These are phyloP conservation scores for Margaritispora aquatica DNA, from an alignment of 495 filamentous ascomycete species.

Conservation along the genomic window DNA sequence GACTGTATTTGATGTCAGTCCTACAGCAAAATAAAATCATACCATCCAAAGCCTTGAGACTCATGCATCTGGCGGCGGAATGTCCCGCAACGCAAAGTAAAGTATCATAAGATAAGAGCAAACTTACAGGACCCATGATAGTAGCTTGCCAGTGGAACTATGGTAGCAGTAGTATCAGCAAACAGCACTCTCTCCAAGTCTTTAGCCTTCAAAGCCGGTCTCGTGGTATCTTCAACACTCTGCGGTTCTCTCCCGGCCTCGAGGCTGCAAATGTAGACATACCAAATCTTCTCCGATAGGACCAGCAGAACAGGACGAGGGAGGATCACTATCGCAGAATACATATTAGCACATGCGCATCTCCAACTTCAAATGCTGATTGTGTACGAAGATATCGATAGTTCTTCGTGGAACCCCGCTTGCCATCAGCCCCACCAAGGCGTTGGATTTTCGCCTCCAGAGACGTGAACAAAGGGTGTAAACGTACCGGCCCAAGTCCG, in stretches of 20 bases:
- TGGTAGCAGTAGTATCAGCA: conserved; percentile 15
- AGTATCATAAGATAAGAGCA: conserved; percentile 17
- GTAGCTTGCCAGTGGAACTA: conserved; percentile 99
- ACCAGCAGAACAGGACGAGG: conserved; percentile 96
- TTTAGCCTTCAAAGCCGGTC: conserved; percentile 11
- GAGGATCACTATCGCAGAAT: conserved; percentile 68
- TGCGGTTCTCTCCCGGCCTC: conserved; percentile 1
- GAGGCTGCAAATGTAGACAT: conserved; percentile 36
- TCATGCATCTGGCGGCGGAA: conserved; percentile 8
- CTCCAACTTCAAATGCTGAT: neutral
- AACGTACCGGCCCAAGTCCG: conserved; percentile 94
- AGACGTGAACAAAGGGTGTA: neutral
- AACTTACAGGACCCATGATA: conserved; percentile 97
- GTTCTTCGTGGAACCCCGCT: conserved; percentile 22
- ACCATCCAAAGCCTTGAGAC: conserved; percentile 9
- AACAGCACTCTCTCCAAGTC: conserved; percentile 1
- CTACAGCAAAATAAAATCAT: conserved; percentile 3
- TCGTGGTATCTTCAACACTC: conserved; percentile 7
- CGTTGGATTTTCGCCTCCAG: conserved; percentile 11
- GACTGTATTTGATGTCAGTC: conserved; percentile 40
- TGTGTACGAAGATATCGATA: conserved; percentile 18
- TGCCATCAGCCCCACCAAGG: conserved; percentile 21
- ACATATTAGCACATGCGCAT: conserved; percentile 33
- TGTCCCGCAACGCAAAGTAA: conserved; percentile 5
- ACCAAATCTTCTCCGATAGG: conserved; percentile 97